Conservation (phyloP, 2,329 filamentous ascomycete species). For the Monilinia polystroma region DNA sequence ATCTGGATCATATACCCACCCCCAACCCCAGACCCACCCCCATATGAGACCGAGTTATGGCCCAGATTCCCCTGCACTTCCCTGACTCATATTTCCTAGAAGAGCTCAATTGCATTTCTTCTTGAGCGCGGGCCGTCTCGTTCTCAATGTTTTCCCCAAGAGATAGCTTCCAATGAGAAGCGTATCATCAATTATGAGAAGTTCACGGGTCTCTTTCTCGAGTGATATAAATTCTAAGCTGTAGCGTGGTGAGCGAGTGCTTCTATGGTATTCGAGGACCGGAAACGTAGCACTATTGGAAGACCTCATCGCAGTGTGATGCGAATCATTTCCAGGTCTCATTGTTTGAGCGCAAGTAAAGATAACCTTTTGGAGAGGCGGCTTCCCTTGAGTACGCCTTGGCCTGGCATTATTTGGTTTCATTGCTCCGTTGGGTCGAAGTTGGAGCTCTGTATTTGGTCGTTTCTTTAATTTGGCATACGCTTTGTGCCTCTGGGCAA, state of each 20-base stretch:
- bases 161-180: background rate
- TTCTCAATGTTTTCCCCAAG: background rate
- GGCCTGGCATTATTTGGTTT: background rate
- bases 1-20: background rate
- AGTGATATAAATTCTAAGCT: background rate
- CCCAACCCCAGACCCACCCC: background rate
- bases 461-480: background rate
- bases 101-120: background rate
- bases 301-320: background rate
- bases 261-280: background rate
- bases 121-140: background rate
- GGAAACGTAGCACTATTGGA: background rate
- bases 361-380: background rate
- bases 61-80: background rate
- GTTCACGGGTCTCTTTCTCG: background rate
- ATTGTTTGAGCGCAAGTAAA: background rate
- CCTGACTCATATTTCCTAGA: too few species aligned
- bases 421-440: background rate
- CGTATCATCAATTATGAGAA: background rate
- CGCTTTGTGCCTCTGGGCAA: background rate
- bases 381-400: background rate
- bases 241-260: slow-evolving; percentile 1
- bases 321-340: background rate
- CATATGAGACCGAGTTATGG: background rate
- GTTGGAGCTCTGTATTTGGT: background rate